These are phyloP conservation scores for Dissoconium aciculare DNA, from an alignment of 2,329 filamentous ascomycete genomes.

Conservation along the genomic window DNA sequence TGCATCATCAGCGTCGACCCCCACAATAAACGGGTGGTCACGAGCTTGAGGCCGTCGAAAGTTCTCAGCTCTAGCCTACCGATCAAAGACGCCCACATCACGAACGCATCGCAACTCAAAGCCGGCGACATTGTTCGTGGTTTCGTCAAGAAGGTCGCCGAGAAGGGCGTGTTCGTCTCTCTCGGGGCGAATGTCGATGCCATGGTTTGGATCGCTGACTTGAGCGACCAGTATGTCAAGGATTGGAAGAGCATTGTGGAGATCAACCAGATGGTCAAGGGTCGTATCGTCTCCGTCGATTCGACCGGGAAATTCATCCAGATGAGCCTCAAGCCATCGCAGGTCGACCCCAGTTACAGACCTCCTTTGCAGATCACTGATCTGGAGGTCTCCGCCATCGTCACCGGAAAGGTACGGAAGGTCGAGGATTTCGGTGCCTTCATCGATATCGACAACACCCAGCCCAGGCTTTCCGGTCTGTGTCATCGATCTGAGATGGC, in stretches of 20 bases:
- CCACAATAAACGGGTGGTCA: constrained; percentile 66
- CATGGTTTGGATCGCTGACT: constrained; percentile 70
- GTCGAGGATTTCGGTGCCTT: constrained; percentile 94
- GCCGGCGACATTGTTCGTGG: constrained; percentile 71
- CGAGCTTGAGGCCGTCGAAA: constrained; percentile 75
- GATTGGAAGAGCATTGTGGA: constrained; percentile 89
- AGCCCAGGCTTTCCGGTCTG: constrained; percentile 71
- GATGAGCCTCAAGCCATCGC: constrained; percentile 74
- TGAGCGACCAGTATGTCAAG: constrained; percentile 83
- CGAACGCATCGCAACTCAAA: constrained; percentile 52
- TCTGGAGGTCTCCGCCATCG: constrained; percentile 60
- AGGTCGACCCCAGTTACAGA: constrained; percentile 64
- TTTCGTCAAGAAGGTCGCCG: constrained; percentile 78
- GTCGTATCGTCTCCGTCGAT: constrained; percentile 64
- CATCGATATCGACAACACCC: constrained; percentile 70
- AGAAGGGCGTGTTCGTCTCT: constrained; percentile 77
- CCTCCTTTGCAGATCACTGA: constrained; percentile 61
- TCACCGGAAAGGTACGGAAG: constrained; percentile 83
- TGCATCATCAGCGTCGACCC: constrained; percentile 67
- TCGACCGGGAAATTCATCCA: constrained; percentile 55
- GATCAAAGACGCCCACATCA: constrained; percentile 69
- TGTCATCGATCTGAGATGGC: constrained; percentile 91
- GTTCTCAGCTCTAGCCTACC: constrained; percentile 73
- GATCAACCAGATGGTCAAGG: constrained; percentile 78
- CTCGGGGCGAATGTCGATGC: constrained; percentile 69